These are phyloP conservation scores for Dryas integrifolia DNA, from an alignment of 331 rosid genomes.

Conservation along the genomic window DNA sequence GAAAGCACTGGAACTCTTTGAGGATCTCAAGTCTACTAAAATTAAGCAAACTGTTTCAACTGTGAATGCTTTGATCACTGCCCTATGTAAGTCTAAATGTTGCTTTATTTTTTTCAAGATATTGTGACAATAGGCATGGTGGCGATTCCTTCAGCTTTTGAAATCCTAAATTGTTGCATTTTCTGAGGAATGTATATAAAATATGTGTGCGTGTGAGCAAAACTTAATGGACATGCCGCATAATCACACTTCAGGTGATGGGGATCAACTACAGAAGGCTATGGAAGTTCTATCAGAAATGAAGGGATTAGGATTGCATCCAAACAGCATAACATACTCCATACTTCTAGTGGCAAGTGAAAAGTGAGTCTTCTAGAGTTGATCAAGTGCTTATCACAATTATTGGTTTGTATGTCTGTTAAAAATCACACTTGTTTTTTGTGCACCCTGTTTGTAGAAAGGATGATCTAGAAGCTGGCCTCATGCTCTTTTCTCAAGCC, in stretches of 20 bases:
- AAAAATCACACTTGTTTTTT: not conserved
- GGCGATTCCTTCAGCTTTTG: not conserved
- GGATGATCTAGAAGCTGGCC: constrained; percentile 73
- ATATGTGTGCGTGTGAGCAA: constrained; percentile 5
- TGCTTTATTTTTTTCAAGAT: constrained; percentile 3
- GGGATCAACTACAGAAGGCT: constrained; percentile 80
- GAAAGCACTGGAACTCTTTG: constrained; percentile 77
- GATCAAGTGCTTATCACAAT: constrained; percentile 3
- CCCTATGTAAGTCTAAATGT: constrained; percentile 66
- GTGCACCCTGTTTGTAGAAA: constrained; percentile 45
- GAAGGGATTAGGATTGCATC: constrained; percentile 69
- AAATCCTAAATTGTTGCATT: not conserved
- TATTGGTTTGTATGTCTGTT: constrained; percentile 13
- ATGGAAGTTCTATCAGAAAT: constrained; percentile 76
- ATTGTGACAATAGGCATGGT: not conserved
- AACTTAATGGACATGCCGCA: constrained; percentile 25
- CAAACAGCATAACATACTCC: constrained; percentile 87
- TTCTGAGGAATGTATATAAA: constrained; percentile 1
- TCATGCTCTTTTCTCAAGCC: constrained; percentile 71
- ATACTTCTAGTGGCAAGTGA: constrained; percentile 78
- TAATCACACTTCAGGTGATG: constrained; percentile 60
- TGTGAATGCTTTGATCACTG: constrained; percentile 85
- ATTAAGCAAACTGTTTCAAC: constrained; percentile 67
- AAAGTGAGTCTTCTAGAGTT: constrained; percentile 51
- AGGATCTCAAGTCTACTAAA: constrained; percentile 65